Evolutionary conservation across 352 stramenopile genomes (phyloP), one percentile per base, ranked within the genome.

Genomic region (Phytophthora idaei): DNA sequence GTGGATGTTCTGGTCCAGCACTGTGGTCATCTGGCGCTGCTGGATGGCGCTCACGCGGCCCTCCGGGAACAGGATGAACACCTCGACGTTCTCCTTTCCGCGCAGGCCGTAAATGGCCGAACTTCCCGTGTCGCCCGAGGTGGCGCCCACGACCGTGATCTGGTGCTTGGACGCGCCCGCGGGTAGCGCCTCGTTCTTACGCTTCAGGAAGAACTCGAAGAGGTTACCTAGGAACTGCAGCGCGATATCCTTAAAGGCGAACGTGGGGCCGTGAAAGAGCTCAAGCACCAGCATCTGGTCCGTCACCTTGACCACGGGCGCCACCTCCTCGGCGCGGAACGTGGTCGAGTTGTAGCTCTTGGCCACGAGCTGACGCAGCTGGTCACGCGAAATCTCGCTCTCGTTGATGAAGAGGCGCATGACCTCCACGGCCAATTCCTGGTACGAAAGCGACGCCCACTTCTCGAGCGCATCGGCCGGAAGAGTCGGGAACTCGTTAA

Each of bases 171-270:
- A 71, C 28, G 69, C 73, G 39, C 63, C 54, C 3, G 62, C 48
- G 0, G 74, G 46, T 79, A 86, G 94, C 85, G 41, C 66, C 74
- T 72, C 87, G 66, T 94, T 95, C 72, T 92, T 93, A 58, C 90
- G 85, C 65, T 95, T 85, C 47, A 99, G 78, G 67, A 99, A 99
- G 78, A 99, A 99, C 85, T 99, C 97, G 68, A 99, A 99, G 31
- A 99, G 90, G 73, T 99, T 99, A 57, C 98, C 98, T 14, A 99
- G 83, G 77, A 99, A 99, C 84, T 99, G 97, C 34, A 99, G 78
- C 55, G 97, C 98, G 53, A 99, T 98, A 81, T 99, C 98, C 83
- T 99, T 99, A 85, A 99, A 99, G 21, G 98, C 97, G 76, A 99
- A 99, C 37, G 98, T 99, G 27, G 97, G 97, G 62, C 98, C 98